Evolutionary conservation across 768 basidiomycete genomes (phyloP).

Genomic region (Naganishia kalamii): DNA sequence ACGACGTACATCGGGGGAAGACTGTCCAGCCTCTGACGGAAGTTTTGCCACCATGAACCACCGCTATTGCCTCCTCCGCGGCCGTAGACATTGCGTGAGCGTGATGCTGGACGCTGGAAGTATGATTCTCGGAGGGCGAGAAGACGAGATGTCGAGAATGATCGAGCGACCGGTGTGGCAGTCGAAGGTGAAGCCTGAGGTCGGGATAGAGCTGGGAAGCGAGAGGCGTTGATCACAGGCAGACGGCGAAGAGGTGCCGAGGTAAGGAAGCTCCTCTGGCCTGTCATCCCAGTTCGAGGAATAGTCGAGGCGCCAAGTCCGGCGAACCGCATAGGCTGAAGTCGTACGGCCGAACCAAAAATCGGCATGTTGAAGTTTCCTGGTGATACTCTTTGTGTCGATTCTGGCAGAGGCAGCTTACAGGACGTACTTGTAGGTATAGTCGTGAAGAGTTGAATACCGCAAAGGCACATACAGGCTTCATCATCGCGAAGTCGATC

Average conservation of each 20-base stretch:
- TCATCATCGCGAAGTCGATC: too few species aligned
- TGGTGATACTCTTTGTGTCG: neutral
- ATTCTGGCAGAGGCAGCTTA: neutral
- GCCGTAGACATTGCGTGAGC: slow-evolving; percentile 12
- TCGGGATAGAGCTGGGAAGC: neutral
- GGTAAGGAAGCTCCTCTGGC: neutral
- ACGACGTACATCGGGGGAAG: slow-evolving; percentile 33
- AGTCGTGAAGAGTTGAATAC: too few species aligned
- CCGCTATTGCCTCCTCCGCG: slow-evolving; percentile 26
- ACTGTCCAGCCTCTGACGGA: slow-evolving; percentile 34
- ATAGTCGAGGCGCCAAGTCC: neutral
- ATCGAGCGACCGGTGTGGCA: neutral
- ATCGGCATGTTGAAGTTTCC: neutral
- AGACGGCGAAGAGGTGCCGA: neutral
- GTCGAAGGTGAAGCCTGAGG: neutral
- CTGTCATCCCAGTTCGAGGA: neutral
- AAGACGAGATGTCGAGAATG: slow-evolving; percentile 2
- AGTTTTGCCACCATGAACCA: slow-evolving; percentile 24
- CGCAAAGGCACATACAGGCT: too few species aligned
- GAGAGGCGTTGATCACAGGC: neutral
- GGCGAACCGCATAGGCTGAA: neutral
- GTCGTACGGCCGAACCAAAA: neutral
- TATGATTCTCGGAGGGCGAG: slow-evolving; percentile 14
- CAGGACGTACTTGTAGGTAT: too few species aligned
- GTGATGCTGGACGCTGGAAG: slow-evolving; percentile 14